These are phyloP conservation scores for Sechiopsis laciniata DNA, from an alignment of 306 rosid species.

Conservation along the genomic window DNA sequence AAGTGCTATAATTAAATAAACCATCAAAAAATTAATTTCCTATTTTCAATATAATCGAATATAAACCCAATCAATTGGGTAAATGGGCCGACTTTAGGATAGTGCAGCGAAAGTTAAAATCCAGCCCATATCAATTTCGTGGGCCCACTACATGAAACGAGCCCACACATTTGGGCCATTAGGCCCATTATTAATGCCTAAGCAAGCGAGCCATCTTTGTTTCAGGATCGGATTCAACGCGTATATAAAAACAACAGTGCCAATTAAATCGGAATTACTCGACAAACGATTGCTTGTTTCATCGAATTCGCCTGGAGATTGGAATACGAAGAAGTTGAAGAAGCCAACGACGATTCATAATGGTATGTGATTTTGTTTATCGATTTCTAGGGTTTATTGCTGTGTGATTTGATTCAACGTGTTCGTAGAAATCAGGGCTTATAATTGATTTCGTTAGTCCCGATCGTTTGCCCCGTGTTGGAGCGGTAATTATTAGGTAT, in stretches of 20 bases:
- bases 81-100: too few relatives aligned
- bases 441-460: not conserved
- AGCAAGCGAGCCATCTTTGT: not conserved
- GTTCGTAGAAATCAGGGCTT: not conserved
- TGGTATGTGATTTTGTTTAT: conserved; percentile 17
- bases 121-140: too few relatives aligned
- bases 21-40: too few relatives aligned
- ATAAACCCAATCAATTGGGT: too few relatives aligned
- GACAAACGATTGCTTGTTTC: not conserved
- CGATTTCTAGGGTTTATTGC: not conserved
- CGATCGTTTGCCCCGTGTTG: not conserved
- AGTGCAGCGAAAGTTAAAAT: too few relatives aligned
- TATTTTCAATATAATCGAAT: too few relatives aligned
- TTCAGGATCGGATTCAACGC: not conserved
- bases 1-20: too few relatives aligned
- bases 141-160: too few relatives aligned
- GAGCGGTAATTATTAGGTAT: not conserved
- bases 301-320: not conserved
- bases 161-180: too few relatives aligned
- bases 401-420: not conserved
- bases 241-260: not conserved
- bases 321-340: not conserved
- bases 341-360: not conserved
- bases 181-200: not conserved
- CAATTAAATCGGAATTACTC: not conserved